These are phyloP conservation scores for Blyttiomyces sp. DNA, from an alignment of 371 early-diverging fungal genomes.

Conservation along the genomic window DNA sequence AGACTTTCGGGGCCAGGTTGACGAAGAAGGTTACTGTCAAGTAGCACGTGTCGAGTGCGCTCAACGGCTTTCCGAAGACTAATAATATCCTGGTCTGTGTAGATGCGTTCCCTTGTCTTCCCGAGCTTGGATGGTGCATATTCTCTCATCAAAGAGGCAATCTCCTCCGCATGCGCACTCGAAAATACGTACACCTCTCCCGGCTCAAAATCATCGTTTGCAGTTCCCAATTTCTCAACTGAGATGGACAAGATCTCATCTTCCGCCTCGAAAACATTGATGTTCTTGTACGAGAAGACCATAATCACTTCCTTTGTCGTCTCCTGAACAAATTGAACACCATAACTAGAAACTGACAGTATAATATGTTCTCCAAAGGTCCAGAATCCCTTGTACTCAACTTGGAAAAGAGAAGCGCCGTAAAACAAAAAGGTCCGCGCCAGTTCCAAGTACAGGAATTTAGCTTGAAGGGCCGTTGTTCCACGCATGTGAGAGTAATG, in stretches of 20 bases:
- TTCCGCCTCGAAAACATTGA: conserved; percentile 29
- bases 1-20: conserved; percentile 32
- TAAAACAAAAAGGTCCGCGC: conserved; percentile 30
- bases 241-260: conserved; percentile 18
- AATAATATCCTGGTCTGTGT: conserved; percentile 17
- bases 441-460: conserved; percentile 34
- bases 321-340: conserved; percentile 39
- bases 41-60: conserved; percentile 14
- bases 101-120: conserved; percentile 11
- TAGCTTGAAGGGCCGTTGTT: conserved; percentile 25
- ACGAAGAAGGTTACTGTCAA: conserved; percentile 26
- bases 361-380: conserved; percentile 32
- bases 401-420: conserved; percentile 38
- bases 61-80: conserved; percentile 26
- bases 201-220: conserved; percentile 16
- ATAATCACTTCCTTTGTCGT: conserved; percentile 34
- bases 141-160: conserved; percentile 37
- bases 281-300: conserved; percentile 25
- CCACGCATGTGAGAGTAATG: conserved; percentile 34
- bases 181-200: conserved; percentile 34
- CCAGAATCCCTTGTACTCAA: conserved; percentile 40
- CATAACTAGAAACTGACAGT: conserved; percentile 31
- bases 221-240: conserved; percentile 18
- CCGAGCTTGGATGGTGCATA: conserved; percentile 13
- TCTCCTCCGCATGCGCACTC: conserved; percentile 37